Percentiles rank a stretch among this genome's conserved stretches.
These are phyloP conservation scores for Akebia trifoliata DNA, from an alignment of 164 flowering plant species.

Conservation along the genomic window DNA sequence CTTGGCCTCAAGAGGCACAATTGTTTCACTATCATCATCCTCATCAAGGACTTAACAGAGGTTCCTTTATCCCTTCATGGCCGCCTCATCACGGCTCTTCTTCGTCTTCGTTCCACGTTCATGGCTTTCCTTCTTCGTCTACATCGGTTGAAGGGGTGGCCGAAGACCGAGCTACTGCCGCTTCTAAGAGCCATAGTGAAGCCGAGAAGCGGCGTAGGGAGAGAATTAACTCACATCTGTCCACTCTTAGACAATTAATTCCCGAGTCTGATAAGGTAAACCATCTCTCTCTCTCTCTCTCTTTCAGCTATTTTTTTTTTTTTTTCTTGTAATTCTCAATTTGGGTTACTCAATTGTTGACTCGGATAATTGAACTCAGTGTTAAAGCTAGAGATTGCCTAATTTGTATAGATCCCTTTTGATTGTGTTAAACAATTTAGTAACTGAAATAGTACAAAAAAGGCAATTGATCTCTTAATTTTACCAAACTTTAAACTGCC, in stretches of 20 bases:
- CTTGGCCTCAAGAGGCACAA: conserved; percentile 25
- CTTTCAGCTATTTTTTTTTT: neutral
- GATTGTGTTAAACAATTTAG: too few relatives aligned
- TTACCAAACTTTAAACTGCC: too few relatives aligned
- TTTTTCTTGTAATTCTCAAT: too few relatives aligned
- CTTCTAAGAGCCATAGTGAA: conserved; percentile 65
- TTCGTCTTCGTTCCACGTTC: conserved; percentile 8
- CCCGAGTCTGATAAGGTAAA: conserved; percentile 69
- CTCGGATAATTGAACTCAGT: too few relatives aligned
- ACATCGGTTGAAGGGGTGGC: conserved; percentile 17
- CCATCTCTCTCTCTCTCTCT: conserved; percentile 1
- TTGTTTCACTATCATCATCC: conserved; percentile 10
- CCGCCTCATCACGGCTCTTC: conserved; percentile 15
- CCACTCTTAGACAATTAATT: conserved; percentile 53
- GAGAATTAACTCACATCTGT: conserved; percentile 65
- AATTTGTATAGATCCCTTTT: too few relatives aligned
- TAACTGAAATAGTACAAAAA: too few relatives aligned
- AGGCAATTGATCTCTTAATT: too few relatives aligned
- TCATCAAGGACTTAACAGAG: conserved; percentile 10
- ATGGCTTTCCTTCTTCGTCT: conserved; percentile 24
- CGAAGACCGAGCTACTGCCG: conserved; percentile 25
- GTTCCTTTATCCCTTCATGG: conserved; percentile 21
- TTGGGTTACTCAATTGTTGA: neutral
- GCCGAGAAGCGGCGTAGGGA: conserved; percentile 83
- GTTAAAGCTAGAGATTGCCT: too few relatives aligned